Evolutionary conservation across 495 filamentous ascomycete species (phyloP).

Genomic region (Rhypophila decipiens): DNA sequence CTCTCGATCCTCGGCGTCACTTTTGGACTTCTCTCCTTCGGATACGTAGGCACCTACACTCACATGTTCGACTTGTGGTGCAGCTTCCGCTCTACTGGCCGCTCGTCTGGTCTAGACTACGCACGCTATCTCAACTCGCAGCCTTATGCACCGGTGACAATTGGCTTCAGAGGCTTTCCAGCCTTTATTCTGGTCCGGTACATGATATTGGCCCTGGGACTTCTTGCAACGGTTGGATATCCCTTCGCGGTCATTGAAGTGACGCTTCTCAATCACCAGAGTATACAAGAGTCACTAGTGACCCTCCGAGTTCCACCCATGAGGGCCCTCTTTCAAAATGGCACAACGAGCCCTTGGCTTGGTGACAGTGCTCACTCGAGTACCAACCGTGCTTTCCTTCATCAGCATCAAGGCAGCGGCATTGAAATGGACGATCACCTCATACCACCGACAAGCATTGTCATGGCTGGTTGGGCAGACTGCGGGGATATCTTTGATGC

Average conservation of each 20-base stretch:
- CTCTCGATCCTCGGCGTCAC: no score
- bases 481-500: not conserved
- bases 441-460: not conserved
- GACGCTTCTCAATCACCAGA: not conserved
- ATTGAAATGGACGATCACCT: not conserved
- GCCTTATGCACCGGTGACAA: not conserved
- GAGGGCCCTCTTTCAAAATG: not conserved
- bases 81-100: no score
- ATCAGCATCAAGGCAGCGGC: not conserved
- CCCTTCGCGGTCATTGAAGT: conserved; percentile 3
- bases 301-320: not conserved
- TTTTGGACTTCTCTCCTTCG: no score
- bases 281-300: not conserved
- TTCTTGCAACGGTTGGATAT: conserved; percentile 1
- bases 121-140: conserved; percentile 7
- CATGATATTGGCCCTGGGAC: not conserved
- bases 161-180: conserved; percentile 4
- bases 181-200: not conserved
- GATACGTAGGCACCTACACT: no score
- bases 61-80: no score
- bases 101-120: no score
- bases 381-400: conserved; percentile 1
- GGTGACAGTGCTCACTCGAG: not conserved
- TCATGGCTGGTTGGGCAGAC: not conserved
- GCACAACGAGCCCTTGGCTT: conserved; percentile 6